Base-by-base conservation (phyloP, 2,329 filamentous ascomycete species). In the Dothistroma septosporum region DNA sequence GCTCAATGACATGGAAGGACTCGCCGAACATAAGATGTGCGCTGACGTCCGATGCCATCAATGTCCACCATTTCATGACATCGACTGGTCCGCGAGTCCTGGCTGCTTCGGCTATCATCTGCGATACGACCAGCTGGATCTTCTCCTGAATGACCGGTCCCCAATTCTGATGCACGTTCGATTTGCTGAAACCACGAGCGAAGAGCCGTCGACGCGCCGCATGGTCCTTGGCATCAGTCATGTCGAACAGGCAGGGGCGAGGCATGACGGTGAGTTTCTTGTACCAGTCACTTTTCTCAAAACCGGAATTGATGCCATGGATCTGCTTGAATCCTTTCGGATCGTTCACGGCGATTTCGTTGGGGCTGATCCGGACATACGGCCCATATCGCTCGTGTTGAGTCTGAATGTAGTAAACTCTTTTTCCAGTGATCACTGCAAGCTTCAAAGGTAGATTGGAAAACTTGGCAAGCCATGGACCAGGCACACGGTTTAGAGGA, bases 21-120 rank as follows among this genome's bases (percentile, higher is more conserved):
- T 77, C 73, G 16, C 77, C 76, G 61, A 78, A 78, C 44, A 72
- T 71, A 4, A 79, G 61, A 53, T 75, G 67, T 1, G 71, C 70
- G 21, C 72, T 73, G 8, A 78, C 70, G 65, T 79, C 77, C 0
- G 72, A 72, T 8, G 76, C 73, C 69, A 78, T 73, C 12, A 77
- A 71, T 14, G 74, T 76, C 74, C 63, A 73, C 77, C 77, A 79
- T 55, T 76, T 74, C 52, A 76, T 57, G 5, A 78, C 59, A 66
- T 79, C 76, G 6, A 72, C 72, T 2, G 48, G 33, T 14, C 75
- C 75, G 70, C 54, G 71, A n/a, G 72, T 52, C 54, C 53, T 65
- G 8, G 35, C 49, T 22, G 64, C 60, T 31, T 71, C 70, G 1
- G 60, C 60, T 32, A 67, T 68, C 53, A 78, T 76, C 44, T 69